These are phyloP conservation scores for Zymoseptoria tritici DNA, from an alignment of 2,329 filamentous ascomycete genomes.

Conservation along the genomic window DNA sequence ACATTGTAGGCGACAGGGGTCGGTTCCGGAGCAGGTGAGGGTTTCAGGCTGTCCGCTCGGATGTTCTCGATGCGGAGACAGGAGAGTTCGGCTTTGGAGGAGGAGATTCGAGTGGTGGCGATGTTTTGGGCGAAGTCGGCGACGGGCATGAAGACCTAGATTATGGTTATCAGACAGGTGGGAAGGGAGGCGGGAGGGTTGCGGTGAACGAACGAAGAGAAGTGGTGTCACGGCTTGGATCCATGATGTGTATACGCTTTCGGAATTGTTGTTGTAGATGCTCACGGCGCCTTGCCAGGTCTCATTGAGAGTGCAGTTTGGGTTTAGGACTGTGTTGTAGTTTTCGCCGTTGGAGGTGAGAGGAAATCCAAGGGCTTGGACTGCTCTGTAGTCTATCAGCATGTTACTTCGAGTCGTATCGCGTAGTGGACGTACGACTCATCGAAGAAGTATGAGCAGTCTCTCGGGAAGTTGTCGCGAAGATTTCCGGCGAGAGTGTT, in stretches of 20 bases:
- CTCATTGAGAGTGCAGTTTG: slow-evolving; percentile 3
- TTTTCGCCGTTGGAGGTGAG: slow-evolving; percentile 3
- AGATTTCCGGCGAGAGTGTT: slow-evolving; percentile 1
- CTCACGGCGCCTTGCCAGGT: slow-evolving; percentile 3
- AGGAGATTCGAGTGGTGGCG: background rate
- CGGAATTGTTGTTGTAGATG: slow-evolving; percentile 3
- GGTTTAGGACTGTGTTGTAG: slow-evolving; percentile 3
- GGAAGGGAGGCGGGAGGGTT: background rate
- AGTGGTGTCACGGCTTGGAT: slow-evolving; percentile 1
- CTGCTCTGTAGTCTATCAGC: background rate
- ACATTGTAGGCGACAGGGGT: slow-evolving; percentile 3
- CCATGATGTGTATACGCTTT: slow-evolving; percentile 4
- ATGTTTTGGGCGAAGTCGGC: background rate
- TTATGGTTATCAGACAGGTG: background rate
- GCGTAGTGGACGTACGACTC: background rate
- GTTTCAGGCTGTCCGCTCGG: slow-evolving; percentile 2
- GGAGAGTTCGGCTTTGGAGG: background rate
- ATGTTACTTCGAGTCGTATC: background rate
- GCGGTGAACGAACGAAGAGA: background rate
- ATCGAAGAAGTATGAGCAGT: slow-evolving; percentile 10
- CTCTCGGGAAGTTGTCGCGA: slow-evolving; percentile 2
- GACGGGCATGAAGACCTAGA: background rate
- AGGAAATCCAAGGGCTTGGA: background rate
- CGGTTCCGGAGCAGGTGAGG: background rate
- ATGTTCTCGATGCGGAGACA: slow-evolving; percentile 5